phyloP scores from a whole-genome alignment of 2,329 filamentous ascomycete species.

The Aspergillus sojae region DNA sequence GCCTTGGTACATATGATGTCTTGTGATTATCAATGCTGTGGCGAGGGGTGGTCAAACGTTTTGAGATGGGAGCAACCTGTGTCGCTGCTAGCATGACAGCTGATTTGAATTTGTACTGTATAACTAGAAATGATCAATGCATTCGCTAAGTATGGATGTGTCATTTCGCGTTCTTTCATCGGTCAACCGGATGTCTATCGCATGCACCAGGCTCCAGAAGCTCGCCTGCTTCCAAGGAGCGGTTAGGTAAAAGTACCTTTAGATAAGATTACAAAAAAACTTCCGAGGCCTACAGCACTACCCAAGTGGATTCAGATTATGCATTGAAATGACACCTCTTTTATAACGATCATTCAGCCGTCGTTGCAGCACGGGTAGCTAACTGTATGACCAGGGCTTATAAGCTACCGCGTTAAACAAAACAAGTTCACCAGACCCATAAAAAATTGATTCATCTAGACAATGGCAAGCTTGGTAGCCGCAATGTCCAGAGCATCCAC shows the following conservation, averaged over 20 bases:
- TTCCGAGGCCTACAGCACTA: neutral
- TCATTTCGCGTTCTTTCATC: neutral
- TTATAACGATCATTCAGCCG: conserved; percentile 42
- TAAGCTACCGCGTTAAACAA: conserved; percentile 45
- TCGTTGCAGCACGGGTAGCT: conserved; percentile 34
- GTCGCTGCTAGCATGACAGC: neutral
- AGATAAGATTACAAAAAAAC: neutral
- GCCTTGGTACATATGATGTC: neutral
- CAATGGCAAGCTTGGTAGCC: conserved; percentile 96
- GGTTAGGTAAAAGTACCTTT: neutral
- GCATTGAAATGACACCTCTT: conserved; percentile 34
- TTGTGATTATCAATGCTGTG: neutral
- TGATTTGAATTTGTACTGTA: neutral
- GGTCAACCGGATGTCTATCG: neutral
- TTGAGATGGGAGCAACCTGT: neutral
- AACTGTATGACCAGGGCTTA: conserved; percentile 39
- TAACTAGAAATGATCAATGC: neutral
- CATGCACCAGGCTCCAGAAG: neutral
- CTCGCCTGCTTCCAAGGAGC: neutral
- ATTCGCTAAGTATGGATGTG: neutral
- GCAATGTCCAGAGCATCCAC: conserved; percentile 99
- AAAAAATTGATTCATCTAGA: conserved; percentile 64
- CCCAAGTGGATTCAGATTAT: conserved; percentile 19
- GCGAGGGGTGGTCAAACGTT: neutral
- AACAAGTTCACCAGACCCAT: conserved; percentile 48